These are phyloP conservation scores for Colletotrichum camelliae DNA, from an alignment of 2,329 filamentous ascomycete genomes.

Conservation along the genomic window DNA sequence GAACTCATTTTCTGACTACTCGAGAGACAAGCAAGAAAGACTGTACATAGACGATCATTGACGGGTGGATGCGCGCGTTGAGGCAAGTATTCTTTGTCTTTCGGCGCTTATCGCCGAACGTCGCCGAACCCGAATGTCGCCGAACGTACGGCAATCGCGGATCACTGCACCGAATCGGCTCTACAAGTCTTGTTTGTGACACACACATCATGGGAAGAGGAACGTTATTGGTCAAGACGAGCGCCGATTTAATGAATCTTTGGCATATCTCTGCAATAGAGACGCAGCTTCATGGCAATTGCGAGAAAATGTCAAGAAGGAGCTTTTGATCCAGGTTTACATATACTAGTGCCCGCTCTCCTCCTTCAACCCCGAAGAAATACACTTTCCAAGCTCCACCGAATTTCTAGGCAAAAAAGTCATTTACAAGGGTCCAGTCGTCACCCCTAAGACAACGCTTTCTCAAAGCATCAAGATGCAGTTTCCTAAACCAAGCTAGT, in stretches of 20 bases:
- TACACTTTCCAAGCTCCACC: not conserved
- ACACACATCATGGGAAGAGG: not conserved
- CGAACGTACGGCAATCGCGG: not conserved
- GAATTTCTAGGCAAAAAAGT: fast-evolving
- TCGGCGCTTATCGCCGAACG: not conserved
- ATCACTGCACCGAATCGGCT: not conserved
- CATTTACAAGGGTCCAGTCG: not conserved
- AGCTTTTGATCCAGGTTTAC: not conserved
- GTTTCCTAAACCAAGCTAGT: not conserved
- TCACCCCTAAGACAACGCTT: not conserved
- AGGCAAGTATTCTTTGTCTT: not conserved
- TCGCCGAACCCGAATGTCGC: not conserved
- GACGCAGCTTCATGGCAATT: not conserved
- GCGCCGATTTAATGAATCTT: not conserved
- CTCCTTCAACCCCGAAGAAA: not conserved
- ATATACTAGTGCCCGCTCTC: not conserved
- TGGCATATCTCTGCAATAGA: not conserved
- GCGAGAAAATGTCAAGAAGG: not conserved
- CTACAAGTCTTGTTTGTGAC: not conserved
- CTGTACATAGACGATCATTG: not conserved
- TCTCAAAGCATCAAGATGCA: not conserved
- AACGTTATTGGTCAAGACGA: not conserved
- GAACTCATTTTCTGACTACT: not conserved
- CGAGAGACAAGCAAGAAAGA: not conserved
- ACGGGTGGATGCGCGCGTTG: fast-evolving